Evolutionary conservation across 495 filamentous ascomycete genomes (phyloP).

Genomic region (Xylaria telfairii): DNA sequence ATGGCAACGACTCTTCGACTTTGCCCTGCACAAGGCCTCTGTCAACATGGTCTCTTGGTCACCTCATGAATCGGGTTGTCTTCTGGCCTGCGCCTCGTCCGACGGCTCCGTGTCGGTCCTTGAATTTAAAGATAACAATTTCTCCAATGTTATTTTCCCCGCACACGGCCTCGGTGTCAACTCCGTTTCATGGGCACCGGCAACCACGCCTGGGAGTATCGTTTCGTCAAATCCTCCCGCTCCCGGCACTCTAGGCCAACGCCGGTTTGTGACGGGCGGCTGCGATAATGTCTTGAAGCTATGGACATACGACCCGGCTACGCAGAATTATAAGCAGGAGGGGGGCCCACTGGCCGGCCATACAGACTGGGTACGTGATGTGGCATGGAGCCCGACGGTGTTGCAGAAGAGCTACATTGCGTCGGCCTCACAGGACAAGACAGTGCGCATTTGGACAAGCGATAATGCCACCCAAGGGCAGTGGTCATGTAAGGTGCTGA

Average conservation of each 20-base stretch:
- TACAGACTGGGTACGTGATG: constrained; percentile 96
- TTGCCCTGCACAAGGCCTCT: constrained; percentile 87
- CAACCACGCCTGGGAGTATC: constrained; percentile 77
- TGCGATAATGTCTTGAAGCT: constrained; percentile 92
- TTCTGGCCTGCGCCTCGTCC: constrained; percentile 90
- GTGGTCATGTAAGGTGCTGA: constrained; percentile 83
- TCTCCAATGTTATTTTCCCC: constrained; percentile 82
- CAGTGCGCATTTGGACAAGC: constrained; percentile 94
- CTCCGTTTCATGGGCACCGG: constrained; percentile 92
- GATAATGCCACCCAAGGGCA: constrained; percentile 64
- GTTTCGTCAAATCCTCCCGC: constrained; percentile 69
- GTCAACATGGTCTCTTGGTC: constrained; percentile 97
- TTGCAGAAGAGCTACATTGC: constrained; percentile 96
- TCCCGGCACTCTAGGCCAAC: constrained; percentile 60
- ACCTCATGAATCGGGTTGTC: constrained; percentile 93
- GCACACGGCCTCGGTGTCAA: constrained; percentile 95
- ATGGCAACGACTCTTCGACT: constrained; percentile 88
- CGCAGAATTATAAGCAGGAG: constrained; percentile 59
- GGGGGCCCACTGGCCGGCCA: constrained; percentile 72
- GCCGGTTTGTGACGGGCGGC: constrained; percentile 91
- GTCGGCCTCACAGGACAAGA: constrained; percentile 92
- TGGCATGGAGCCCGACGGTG: constrained; percentile 94
- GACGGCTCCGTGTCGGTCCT: constrained; percentile 93
- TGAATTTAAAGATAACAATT: constrained; percentile 95
- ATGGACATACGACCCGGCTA: constrained; percentile 67